These are phyloP conservation scores for Fusarium metavorans DNA, from an alignment of 2,329 filamentous ascomycete species.

Conservation along the genomic window DNA sequence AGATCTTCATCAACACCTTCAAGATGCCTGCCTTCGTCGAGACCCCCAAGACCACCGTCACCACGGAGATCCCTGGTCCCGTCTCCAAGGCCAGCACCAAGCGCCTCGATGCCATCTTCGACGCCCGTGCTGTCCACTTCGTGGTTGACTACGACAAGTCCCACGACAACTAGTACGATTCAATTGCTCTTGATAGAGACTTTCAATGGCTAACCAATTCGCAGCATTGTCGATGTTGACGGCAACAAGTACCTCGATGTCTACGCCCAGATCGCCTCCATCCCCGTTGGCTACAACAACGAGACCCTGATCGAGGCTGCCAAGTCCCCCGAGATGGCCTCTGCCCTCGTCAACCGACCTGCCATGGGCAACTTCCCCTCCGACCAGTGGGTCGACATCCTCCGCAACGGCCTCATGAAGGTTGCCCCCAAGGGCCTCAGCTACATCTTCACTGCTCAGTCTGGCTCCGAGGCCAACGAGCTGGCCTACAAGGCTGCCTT, in stretches of 20 bases:
- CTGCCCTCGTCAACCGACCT: conserved; percentile 81
- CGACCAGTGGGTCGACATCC: conserved; percentile 78
- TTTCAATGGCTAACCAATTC: conserved; percentile 7
- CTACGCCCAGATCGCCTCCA: conserved; percentile 86
- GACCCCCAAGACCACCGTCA: conserved; percentile 50
- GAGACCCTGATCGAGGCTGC: conserved; percentile 74
- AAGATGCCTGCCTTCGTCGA: conserved; percentile 51
- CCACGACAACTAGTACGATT: conserved; percentile 60
- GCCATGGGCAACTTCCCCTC: conserved; percentile 86
- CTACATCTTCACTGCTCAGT: conserved; percentile 84
- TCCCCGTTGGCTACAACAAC: conserved; percentile 88
- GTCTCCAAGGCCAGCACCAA: conserved; percentile 54
- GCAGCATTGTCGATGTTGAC: conserved; percentile 60
- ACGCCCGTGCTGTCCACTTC: conserved; percentile 65
- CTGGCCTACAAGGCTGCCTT: conserved; percentile 88
- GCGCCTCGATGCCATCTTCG: conserved; percentile 62
- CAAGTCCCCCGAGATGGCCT: conserved; percentile 77
- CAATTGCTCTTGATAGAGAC: not conserved
- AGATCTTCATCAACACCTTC: conserved; percentile 23
- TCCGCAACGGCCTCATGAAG: conserved; percentile 77
- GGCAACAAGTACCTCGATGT: conserved; percentile 64
- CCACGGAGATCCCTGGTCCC: conserved; percentile 55
- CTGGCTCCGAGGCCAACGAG: conserved; percentile 86
- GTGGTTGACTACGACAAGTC: conserved; percentile 66
- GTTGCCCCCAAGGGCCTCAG: conserved; percentile 80